Evolutionary conservation across 257 asterid genomes (phyloP).

Genomic region (Nyctanthes arbortristis): DNA sequence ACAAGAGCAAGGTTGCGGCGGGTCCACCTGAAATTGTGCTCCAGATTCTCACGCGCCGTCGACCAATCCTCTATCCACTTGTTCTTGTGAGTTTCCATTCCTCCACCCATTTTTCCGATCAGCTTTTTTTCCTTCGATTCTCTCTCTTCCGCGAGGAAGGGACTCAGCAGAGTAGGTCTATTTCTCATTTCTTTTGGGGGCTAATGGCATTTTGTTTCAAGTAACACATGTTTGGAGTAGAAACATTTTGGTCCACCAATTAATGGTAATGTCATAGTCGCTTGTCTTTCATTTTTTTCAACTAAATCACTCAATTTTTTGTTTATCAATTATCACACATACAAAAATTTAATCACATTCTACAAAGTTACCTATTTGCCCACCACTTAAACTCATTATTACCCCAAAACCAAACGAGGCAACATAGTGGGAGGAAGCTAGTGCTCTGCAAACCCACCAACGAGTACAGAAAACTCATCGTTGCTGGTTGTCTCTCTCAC

Average conservation of each 20-base stretch:
- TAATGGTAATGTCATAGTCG: neutral
- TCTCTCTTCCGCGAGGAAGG: neutral
- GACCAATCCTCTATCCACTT: slow-evolving; percentile 90
- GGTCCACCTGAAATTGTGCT: slow-evolving; percentile 83
- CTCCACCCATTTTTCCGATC: slow-evolving; percentile 84
- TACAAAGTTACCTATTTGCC: too few species aligned
- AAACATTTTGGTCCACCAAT: neutral
- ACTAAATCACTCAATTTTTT: neutral
- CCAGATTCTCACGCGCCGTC: slow-evolving; percentile 80
- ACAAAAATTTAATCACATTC: too few species aligned
- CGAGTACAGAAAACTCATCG: too few species aligned
- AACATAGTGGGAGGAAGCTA: too few species aligned
- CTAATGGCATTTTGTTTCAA: neutral
- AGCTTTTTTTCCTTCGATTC: neutral
- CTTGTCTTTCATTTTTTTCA: neutral
- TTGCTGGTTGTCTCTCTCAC: too few species aligned
- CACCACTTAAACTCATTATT: too few species aligned
- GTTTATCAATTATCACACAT: too few species aligned
- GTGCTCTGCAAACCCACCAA: too few species aligned
- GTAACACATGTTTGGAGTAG: too few species aligned
- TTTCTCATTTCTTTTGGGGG: neutral
- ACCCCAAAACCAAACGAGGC: too few species aligned
- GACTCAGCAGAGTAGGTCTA: neutral
- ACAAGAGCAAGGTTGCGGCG: slow-evolving; percentile 86
- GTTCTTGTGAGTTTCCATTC: slow-evolving; percentile 85